These are phyloP conservation scores for Populus hybrid DNA, from an alignment of 441 rosid species.

Conservation along the genomic window DNA sequence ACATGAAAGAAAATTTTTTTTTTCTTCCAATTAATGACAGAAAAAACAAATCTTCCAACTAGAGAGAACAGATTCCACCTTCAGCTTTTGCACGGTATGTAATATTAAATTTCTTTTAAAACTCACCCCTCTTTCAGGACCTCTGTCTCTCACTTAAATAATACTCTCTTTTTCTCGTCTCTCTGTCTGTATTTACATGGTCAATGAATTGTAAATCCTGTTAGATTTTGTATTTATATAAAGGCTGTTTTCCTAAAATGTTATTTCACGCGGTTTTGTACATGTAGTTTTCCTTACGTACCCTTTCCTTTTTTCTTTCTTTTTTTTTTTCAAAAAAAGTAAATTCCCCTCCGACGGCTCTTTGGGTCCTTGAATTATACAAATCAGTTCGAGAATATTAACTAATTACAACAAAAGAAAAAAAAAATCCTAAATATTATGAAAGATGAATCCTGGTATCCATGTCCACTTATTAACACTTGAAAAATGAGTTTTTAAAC, in stretches of 20 bases:
- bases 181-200: slow-evolving; percentile 1
- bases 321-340: neutral
- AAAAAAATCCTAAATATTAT: neutral
- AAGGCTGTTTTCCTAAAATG: slow-evolving; percentile 17
- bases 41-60: slow-evolving; percentile 29
- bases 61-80: slow-evolving; percentile 2
- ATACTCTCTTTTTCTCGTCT: neutral
- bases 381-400: too few species aligned
- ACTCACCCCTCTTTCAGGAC: slow-evolving; percentile 41
- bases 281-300: slow-evolving; percentile 17
- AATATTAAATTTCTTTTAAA: slow-evolving; percentile 29
- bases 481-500: neutral
- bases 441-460: neutral
- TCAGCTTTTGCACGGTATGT: neutral
- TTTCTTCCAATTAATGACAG: slow-evolving; percentile 5
- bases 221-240: slow-evolving; percentile 23
- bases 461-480: neutral
- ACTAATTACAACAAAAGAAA: too few species aligned
- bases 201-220: slow-evolving; percentile 15
- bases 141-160: slow-evolving; percentile 44
- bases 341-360: slow-evolving; percentile 3
- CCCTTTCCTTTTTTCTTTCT: slow-evolving; percentile 5
- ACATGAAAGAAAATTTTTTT: slow-evolving; percentile 17
- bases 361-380: neutral
- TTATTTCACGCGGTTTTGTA: slow-evolving; percentile 29